Evolutionary conservation across 2,329 filamentous ascomycete genomes (phyloP), one percentile per base, ranked within the genome.

Genomic region (Curvularia hawaiiensis): DNA sequence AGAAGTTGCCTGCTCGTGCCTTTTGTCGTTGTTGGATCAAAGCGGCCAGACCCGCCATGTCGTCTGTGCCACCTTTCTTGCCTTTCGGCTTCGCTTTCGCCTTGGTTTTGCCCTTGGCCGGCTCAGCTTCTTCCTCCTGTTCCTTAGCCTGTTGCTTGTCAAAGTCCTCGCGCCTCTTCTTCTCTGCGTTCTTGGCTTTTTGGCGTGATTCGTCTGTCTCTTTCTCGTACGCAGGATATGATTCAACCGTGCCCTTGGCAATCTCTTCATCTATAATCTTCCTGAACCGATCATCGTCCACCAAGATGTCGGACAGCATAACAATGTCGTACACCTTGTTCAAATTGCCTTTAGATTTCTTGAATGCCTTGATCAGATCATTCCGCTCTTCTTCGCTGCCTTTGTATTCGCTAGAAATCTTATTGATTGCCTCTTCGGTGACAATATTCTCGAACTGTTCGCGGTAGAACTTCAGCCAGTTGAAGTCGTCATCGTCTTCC

Each of bases 381-480:
- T 84, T 82, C 66, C 84, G 85, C 80, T 99, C 95, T 76, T 98
- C 92, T 3, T 91, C 90, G 0, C 91, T 93, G 18, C 86, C 85
- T 78, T 94, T 92, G 81, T 98, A 99, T 63, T 89, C 83, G 30
- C 82, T 79, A 58, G 90, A 85, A 69, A 98, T 91, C 54, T 87
- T 85, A 54, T 88, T 83, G 65, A 99, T 94, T 4, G 86, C 85
- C 59, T 91, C 87, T 3, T 83, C 79, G 18, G 87, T 92, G 50
- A 99, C 83, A 26, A 91, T 83, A 55, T 93, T 88, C 49, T 85
- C 85, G 75, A 89, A 97, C 68, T 97, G 92, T 63, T 89, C 87
- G 53, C 88, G 86, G 81, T 96, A 99, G 80, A 92, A 99, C 47
- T 90, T 88, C 52, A 85, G 83, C 95, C 95, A 99, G 80, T 91